Percentiles rank a stretch among this genome's conserved stretches.
Evolutionary conservation across 176 grass and related monocot genomes (phyloP).

Genomic region (Poa annua): DNA sequence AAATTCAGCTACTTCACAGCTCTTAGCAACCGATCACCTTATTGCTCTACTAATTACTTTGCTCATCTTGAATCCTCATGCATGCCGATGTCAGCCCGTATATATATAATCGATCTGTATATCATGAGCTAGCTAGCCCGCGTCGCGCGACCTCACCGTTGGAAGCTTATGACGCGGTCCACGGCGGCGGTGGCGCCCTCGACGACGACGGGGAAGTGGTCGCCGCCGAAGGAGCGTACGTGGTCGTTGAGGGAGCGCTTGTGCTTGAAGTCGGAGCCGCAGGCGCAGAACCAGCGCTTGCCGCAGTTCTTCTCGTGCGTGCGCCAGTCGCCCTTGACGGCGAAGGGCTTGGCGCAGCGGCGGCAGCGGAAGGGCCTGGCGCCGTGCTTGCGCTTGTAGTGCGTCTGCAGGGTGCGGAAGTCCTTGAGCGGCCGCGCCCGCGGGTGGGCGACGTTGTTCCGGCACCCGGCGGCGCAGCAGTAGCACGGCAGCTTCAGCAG

Average conservation of each 20-base stretch:
- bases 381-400: conserved; percentile 98
- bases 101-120: background rate
- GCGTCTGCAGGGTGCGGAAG: conserved; percentile 96
- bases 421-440: conserved; percentile 85
- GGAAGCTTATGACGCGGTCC: conserved; percentile 62
- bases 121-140: background rate
- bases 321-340: conserved; percentile 97
- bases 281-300: conserved; percentile 89
- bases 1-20: conserved; percentile 96
- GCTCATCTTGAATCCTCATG: background rate
- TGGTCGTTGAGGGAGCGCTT: conserved; percentile 97
- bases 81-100: conserved; percentile 1
- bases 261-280: conserved; percentile 97
- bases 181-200: background rate
- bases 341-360: conserved; percentile 92
- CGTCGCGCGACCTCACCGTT: conserved; percentile 28
- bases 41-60: conserved; percentile 13
- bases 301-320: conserved; percentile 99
- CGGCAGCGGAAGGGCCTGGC: conserved; percentile 81
- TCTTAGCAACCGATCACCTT: conserved; percentile 36
- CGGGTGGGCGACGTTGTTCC: conserved; percentile 81
- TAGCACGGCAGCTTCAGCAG: conserved; percentile 96
- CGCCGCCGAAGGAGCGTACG: conserved; percentile 72
- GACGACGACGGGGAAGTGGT: conserved; percentile 51
- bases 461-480: conserved; percentile 88